Evolutionary conservation across 257 asterid species (phyloP).

Genomic region (Avicennia marina): DNA sequence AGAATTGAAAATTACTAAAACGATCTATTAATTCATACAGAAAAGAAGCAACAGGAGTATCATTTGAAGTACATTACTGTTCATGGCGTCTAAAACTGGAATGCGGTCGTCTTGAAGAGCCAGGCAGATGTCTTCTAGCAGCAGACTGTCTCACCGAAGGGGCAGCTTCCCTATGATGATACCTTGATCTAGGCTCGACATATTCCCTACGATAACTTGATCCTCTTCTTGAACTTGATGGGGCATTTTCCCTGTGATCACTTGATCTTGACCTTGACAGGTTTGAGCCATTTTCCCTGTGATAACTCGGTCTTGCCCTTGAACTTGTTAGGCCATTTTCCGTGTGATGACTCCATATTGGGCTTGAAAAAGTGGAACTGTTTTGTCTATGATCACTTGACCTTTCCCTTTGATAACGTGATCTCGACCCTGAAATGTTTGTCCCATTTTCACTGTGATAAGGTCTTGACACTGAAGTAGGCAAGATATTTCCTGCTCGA

Average conservation of each 20-base stretch:
- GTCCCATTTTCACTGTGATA: slow-evolving; percentile 7
- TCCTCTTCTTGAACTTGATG: slow-evolving; percentile 10
- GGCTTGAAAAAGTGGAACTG: slow-evolving; percentile 4
- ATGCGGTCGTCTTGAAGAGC: slow-evolving; percentile 13
- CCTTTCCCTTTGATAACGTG: slow-evolving; percentile 12
- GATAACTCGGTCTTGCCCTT: background rate
- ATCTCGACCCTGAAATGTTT: slow-evolving; percentile 17
- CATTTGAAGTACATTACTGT: slow-evolving; percentile 2
- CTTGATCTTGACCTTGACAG: slow-evolving; percentile 20
- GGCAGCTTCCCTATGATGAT: background rate
- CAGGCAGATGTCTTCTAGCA: background rate
- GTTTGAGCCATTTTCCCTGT: background rate
- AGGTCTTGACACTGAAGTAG: slow-evolving; percentile 12
- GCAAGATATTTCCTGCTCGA: background rate
- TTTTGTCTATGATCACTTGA: slow-evolving; percentile 14
- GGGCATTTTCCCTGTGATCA: background rate
- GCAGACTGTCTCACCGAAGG: slow-evolving; percentile 1
- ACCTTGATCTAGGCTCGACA: background rate
- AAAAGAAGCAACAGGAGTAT: slow-evolving; percentile 1
- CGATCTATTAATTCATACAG: too few species aligned
- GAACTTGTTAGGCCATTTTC: background rate
- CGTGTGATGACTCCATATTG: slow-evolving; percentile 18
- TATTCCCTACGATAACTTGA: slow-evolving; percentile 9
- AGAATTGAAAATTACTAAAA: too few species aligned
- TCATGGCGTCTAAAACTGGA: slow-evolving; percentile 5